Evolutionary conservation across 2,329 filamentous ascomycete genomes (phyloP), one percentile per base, ranked within the genome.

Genomic region (Aspergillus hortae): DNA sequence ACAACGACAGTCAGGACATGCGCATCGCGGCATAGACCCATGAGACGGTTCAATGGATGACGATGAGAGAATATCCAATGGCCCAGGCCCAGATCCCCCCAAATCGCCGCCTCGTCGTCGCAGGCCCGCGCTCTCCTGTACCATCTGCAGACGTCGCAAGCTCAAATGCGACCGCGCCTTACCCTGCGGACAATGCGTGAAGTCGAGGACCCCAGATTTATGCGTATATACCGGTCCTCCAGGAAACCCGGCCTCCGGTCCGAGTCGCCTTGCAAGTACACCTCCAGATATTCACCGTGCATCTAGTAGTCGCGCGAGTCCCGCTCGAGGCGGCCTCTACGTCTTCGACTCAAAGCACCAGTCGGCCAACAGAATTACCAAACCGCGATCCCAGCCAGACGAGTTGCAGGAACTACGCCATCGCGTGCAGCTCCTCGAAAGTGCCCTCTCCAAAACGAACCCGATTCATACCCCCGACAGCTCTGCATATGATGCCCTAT

Each of bases 161-260:
- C 76, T 91, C 51, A 89, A 88, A 67, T 92, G 89, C 72, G 86
- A 89, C 73, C 90, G 89, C 65, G 71, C 77, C 17, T 80, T 87
- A 46, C 87, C 89, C 54, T 92, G 88, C 66, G 78, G 77, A 57
- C 89, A 89, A 68, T 74, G 72, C 52, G 54, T 72, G 56, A 80
- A 80, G 60, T 78, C 78, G 30, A 73, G 77, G 56, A 80, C 78
- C 4, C 61, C 61, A 38, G 73, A 76, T 5, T 73, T 73, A 17
- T 87, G 84, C 60, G 74, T 80, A 1, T 86, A 84, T 59, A 64
- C 72, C 7, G 68, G 65, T 38, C 45, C 59, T 2, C 53, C 57
- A 44, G 58, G 52, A 11, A 45, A 49, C 7, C 48, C 52, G 3
- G 41, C 50, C 10, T 44, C 59, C 14, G 54, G 52, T 1, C 15